Evolutionary conservation across 2,329 filamentous ascomycete species (phyloP).

Genomic region (Diplodia scrobiculata): DNA sequence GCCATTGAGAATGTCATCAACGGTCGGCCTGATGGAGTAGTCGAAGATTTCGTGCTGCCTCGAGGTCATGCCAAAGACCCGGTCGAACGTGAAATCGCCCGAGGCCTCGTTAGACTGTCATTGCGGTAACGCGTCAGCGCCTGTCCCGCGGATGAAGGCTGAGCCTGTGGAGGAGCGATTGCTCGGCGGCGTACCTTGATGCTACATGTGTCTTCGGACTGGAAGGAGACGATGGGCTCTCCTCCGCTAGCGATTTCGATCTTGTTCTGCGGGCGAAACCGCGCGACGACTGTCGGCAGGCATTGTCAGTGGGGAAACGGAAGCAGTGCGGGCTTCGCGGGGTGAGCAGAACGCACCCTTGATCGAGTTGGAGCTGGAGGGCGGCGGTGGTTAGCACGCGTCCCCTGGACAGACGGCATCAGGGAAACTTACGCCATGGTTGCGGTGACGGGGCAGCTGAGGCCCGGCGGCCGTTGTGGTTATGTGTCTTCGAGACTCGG

Average conservation of each 20-base stretch:
- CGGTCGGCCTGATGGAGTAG: conserved; percentile 92
- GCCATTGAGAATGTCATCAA: conserved; percentile 97
- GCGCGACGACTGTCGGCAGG: conserved; percentile 75
- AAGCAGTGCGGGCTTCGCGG: neutral
- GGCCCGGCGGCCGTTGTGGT: conserved; percentile 41
- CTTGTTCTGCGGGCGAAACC: conserved; percentile 96
- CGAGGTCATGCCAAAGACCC: conserved; percentile 93
- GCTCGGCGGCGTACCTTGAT: conserved; percentile 66
- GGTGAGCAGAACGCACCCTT: conserved; percentile 45
- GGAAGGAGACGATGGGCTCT: conserved; percentile 87
- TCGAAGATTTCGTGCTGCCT: conserved; percentile 94
- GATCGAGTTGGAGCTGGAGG: conserved; percentile 51
- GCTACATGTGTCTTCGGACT: conserved; percentile 82
- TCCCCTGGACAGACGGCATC: conserved; percentile 34
- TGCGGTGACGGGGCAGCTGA: conserved; percentile 37
- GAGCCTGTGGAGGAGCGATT: neutral
- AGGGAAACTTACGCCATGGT: conserved; percentile 45
- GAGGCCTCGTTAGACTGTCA: conserved; percentile 76
- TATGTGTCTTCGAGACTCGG: conserved; percentile 17
- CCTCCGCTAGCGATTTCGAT: conserved; percentile 87
- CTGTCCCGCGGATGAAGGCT: neutral
- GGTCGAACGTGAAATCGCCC: conserved; percentile 88
- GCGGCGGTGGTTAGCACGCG: conserved; percentile 52
- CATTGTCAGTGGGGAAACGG: conserved; percentile 36
- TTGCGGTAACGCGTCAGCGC: conserved; percentile 29